phyloP scores from a whole-genome alignment of 31 red algal species.

The Porphyra umbilicalis region DNA sequence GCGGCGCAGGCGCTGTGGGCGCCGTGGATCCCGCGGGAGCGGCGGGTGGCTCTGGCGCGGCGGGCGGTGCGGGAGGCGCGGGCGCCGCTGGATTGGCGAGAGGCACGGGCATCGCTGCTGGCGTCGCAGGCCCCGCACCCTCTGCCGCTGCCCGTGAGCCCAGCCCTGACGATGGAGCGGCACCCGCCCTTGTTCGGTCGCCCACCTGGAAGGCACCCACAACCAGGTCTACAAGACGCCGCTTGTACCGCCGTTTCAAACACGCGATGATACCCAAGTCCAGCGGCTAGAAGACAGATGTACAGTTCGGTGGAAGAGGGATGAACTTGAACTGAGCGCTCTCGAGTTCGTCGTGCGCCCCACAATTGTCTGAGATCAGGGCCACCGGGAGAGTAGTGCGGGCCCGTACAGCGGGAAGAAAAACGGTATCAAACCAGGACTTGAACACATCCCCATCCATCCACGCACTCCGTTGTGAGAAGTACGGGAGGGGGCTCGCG shows the following conservation, averaged over 20 bases:
- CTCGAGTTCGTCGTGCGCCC: slow-evolving; percentile 6
- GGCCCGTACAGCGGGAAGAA: not conserved
- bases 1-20: too few relatives aligned
- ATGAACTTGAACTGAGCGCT: not conserved
- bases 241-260: not conserved
- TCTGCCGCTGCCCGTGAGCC: too few relatives aligned
- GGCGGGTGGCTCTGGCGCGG: too few relatives aligned
- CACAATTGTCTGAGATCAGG: slow-evolving; percentile 8
- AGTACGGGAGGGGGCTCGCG: not conserved
- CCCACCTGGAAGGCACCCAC: not conserved
- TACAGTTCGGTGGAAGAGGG: slow-evolving; percentile 6
- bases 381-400: not conserved
- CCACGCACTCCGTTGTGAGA: slow-evolving; percentile 4
- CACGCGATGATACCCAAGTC: slow-evolving; percentile 20
- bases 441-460: slow-evolving; percentile 5
- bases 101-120: too few relatives aligned
- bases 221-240: slow-evolving; percentile 4
- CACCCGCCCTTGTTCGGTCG: too few relatives aligned
- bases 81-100: too few relatives aligned
- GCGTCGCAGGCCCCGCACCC: too few relatives aligned
- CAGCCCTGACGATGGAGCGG: too few relatives aligned
- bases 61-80: too few relatives aligned
- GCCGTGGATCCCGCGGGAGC: too few relatives aligned
- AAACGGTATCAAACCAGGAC: slow-evolving; percentile 3
- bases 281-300: slow-evolving; percentile 8